Percentiles rank a stretch among this genome's conserved stretches.
These are phyloP conservation scores for Xylaria acuta DNA, from an alignment of 495 filamentous ascomycete genomes.

Conservation along the genomic window DNA sequence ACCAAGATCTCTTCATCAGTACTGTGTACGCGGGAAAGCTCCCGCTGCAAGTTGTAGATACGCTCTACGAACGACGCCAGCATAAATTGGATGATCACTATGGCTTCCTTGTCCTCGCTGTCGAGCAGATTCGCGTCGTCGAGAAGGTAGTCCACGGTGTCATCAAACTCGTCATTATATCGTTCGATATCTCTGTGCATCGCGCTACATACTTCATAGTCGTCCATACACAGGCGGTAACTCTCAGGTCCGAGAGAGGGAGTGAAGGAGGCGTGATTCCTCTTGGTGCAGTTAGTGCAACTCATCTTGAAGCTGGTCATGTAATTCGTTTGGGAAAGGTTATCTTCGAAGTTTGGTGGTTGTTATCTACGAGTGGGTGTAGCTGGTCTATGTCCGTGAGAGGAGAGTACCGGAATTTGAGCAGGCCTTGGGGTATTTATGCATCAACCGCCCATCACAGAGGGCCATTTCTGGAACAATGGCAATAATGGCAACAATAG, in stretches of 20 bases:
- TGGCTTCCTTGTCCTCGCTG: neutral
- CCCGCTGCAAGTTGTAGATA: conserved; percentile 3
- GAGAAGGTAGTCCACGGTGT: neutral
- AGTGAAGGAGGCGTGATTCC: neutral
- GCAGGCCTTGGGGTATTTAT: neutral
- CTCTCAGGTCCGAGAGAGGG: neutral
- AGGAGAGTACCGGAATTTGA: neutral
- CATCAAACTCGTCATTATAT: conserved; percentile 2
- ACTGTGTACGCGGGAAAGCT: neutral
- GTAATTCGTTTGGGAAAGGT: neutral
- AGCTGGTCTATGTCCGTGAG: neutral
- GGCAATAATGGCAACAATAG: neutral
- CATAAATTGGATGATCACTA: neutral
- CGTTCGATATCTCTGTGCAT: conserved; percentile 9
- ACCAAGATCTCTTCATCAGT: neutral
- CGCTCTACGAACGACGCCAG: neutral
- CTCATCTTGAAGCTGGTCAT: neutral
- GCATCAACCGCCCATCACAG: neutral
- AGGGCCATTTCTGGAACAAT: neutral
- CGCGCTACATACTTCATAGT: neutral
- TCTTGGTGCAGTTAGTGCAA: neutral
- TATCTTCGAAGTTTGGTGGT: neutral
- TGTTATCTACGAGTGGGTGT: neutral
- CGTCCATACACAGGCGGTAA: neutral
- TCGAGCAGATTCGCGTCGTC: neutral